Evolutionary conservation across 2,329 filamentous ascomycete species (phyloP), one percentile per base, ranked within the genome.

Genomic region (Alternaria sp.): DNA sequence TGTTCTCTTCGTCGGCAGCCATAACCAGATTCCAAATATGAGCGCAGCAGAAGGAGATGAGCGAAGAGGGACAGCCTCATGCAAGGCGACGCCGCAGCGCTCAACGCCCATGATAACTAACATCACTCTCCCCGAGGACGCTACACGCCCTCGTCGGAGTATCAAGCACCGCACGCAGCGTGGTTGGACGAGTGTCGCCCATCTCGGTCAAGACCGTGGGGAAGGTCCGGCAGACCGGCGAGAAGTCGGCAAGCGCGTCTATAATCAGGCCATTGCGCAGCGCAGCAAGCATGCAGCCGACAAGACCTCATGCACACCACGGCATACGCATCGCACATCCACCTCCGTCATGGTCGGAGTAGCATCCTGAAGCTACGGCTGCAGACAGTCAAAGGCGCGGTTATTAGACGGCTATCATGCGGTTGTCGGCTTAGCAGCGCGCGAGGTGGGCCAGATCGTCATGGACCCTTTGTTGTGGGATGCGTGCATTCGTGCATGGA

Each of bases 161-260:
- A 73, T 71, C 63, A 62, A 61, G 28, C 55, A 70, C 71, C 70
- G 70, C 57, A 62, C 17, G 55, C 59, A 59, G 53, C 51, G 55
- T 68, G 43, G 55, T 46, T 57, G 49, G 52, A 52, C 53, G 32
- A 54, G 44, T 23, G 28, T 19, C 58, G 56, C 54, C 50, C 63
- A 60, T 59, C 56, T 57, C 46, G 47, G 36, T 21, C 43, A 47
- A 36, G 52, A 62, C 36, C 17, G 23, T 56, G 55, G 55, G 30
- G 28, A 32, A 43, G n/a, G 26, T 45, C 30, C 53, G 32, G 43
- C 45, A 49, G 55, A 54, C 49, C 59, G 59, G 59, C 55, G 59
- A 62, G 54, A 62, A 52, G 52, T 62, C 60, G 60, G 60, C 60
- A 54, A 62, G 47, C 40, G 52, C 55, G 49, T 58, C 43, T 62